phyloP scores from a whole-genome alignment of 768 basidiomycete genomes.

The Tylopilus cervinicoccineus region DNA sequence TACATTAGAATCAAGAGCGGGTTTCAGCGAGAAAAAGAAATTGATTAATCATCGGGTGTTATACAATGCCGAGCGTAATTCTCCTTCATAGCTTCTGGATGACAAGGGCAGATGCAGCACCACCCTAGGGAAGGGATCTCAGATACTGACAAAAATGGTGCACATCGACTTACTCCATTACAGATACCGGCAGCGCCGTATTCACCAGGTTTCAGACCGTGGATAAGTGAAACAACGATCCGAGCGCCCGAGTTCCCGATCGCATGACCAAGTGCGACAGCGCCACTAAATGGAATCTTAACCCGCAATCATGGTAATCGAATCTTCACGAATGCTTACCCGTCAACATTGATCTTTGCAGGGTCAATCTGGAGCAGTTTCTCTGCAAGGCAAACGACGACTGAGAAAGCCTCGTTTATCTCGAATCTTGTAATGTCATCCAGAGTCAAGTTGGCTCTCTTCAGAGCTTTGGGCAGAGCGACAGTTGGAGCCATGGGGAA shows the following conservation, averaged over 20 bases:
- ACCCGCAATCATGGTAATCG: conserved; percentile 2
- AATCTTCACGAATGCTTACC: conserved; percentile 44
- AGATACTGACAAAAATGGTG: conserved; percentile 8
- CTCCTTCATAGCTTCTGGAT: conserved; percentile 73
- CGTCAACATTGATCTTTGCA: conserved; percentile 86
- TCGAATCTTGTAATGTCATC: conserved; percentile 91
- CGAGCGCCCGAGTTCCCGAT: conserved; percentile 95
- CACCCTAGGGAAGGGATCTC: conserved; percentile 54
- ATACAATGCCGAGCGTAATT: conserved; percentile 13
- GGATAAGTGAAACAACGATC: conserved; percentile 89
- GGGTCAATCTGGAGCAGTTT: conserved; percentile 82
- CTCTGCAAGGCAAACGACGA: conserved; percentile 87
- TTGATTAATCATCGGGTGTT: conserved; percentile 17
- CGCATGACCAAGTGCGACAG: conserved; percentile 93
- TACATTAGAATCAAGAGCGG: conserved; percentile 1
- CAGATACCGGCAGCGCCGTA: conserved; percentile 96
- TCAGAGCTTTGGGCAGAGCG: conserved; percentile 83
- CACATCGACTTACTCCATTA: conserved; percentile 73
- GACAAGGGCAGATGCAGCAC: conserved; percentile 87
- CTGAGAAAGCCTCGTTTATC: conserved; percentile 97
- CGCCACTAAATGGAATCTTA: conserved; percentile 59
- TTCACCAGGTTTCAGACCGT: conserved; percentile 87
- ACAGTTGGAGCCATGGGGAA: conserved; percentile 95
- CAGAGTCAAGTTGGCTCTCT: conserved; percentile 78
- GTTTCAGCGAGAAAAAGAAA: conserved; percentile 9